Evolutionary conservation across 2,329 filamentous ascomycete genomes (phyloP).

Genomic region (Trichophyton equinum): DNA sequence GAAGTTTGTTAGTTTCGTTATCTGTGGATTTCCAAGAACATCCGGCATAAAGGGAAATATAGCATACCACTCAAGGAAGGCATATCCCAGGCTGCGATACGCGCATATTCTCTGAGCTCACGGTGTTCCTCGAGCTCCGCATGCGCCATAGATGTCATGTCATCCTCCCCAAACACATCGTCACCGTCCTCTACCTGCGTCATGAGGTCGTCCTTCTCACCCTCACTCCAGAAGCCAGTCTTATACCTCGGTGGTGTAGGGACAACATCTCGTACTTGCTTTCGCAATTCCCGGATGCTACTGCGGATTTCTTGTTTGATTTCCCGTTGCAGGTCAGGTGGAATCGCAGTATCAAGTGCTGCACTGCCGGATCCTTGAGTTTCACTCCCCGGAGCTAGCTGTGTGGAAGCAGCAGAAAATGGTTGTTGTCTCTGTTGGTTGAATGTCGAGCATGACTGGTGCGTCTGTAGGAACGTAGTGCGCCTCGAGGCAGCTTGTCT

Average conservation of each 20-base stretch:
- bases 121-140: constrained; percentile 77
- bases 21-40: background rate
- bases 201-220: constrained; percentile 33
- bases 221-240: constrained; percentile 34
- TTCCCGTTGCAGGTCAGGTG: background rate
- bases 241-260: constrained; percentile 16
- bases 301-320: constrained; percentile 17
- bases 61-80: constrained; percentile 71
- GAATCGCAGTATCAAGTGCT: background rate
- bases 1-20: background rate
- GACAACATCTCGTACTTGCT: constrained; percentile 21
- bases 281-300: constrained; percentile 23
- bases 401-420: background rate
- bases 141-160: constrained; percentile 67
- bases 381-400: constrained; percentile 8
- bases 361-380: background rate
- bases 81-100: constrained; percentile 90
- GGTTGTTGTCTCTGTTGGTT: background rate
- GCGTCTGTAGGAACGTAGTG: background rate
- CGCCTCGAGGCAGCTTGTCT: constrained; percentile 16
- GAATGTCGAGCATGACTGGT: constrained; percentile 7
- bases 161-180: constrained; percentile 28
- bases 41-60: background rate
- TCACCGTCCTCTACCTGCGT: constrained; percentile 40
- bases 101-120: constrained; percentile 76